Percentiles rank a stretch among this genome's conserved stretches.
phyloP scores from a whole-genome alignment of 345 rosid species.

The Hibiscus syriacus region DNA sequence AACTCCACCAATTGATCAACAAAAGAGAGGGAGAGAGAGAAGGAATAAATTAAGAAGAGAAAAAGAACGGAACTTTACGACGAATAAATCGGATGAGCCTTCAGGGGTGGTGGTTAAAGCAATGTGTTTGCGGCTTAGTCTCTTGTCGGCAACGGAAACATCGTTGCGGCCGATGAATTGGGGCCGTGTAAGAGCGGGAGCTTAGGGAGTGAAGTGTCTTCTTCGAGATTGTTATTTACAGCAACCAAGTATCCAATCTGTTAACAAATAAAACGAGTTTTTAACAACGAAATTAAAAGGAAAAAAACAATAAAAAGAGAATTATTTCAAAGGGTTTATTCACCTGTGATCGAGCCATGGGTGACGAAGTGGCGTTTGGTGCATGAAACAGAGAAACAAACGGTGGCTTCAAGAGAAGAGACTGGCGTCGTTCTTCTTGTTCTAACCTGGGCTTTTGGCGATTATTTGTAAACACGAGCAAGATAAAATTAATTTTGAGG shows the following conservation, averaged over 20 bases:
- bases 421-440: background rate
- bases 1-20: background rate
- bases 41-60: background rate
- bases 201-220: conserved; percentile 43
- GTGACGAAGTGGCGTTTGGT: background rate
- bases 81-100: conserved; percentile 48
- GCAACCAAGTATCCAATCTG: conserved; percentile 58
- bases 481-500: too few species aligned
- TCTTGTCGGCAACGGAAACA: conserved; percentile 50
- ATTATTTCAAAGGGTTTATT: background rate
- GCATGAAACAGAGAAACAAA: background rate
- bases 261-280: background rate
- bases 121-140: conserved; percentile 88
- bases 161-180: conserved; percentile 61
- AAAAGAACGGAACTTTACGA: conserved; percentile 26
- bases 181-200: conserved; percentile 43
- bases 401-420: too few species aligned
- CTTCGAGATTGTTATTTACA: conserved; percentile 40
- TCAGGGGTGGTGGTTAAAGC: conserved; percentile 35
- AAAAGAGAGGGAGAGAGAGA: background rate
- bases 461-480: background rate
- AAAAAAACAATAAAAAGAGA: background rate
- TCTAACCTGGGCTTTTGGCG: background rate
- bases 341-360: conserved; percentile 14
- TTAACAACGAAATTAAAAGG: background rate